These are phyloP conservation scores for Cenchrus purpureus DNA, from an alignment of 176 grass and related monocot genomes.

Conservation along the genomic window DNA sequence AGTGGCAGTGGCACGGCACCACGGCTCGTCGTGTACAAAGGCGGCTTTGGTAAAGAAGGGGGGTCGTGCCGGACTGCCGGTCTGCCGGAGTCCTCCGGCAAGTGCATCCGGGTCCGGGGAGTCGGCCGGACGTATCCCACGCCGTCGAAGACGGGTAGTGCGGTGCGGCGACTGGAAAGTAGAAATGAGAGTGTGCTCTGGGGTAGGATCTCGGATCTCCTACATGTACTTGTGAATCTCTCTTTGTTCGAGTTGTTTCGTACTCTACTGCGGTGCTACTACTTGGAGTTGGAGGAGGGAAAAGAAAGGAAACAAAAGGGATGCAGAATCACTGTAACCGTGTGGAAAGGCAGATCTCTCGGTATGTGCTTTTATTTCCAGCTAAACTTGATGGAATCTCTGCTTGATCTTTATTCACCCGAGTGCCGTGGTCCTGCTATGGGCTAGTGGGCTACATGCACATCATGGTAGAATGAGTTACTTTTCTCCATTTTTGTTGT, in stretches of 20 bases:
- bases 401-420: background rate
- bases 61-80: background rate
- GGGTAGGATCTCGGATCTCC: background rate
- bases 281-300: background rate
- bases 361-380: background rate
- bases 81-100: background rate
- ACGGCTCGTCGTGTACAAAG: background rate
- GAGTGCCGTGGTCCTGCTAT: background rate
- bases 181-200: background rate
- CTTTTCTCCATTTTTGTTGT: background rate
- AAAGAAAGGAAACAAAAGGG: background rate
- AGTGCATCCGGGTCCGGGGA: background rate
- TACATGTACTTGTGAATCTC: constrained; percentile 14
- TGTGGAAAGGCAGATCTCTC: constrained; percentile 2
- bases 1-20: constrained; percentile 42
- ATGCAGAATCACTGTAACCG: background rate
- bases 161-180: background rate
- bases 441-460: background rate
- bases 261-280: background rate
- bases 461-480: background rate
- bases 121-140: background rate
- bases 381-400: background rate
- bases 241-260: background rate
- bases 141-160: background rate
- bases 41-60: constrained; percentile 33